Base-by-base conservation (phyloP, 2,329 filamentous ascomycete genomes). In the Ceratocystis ficicola region DNA sequence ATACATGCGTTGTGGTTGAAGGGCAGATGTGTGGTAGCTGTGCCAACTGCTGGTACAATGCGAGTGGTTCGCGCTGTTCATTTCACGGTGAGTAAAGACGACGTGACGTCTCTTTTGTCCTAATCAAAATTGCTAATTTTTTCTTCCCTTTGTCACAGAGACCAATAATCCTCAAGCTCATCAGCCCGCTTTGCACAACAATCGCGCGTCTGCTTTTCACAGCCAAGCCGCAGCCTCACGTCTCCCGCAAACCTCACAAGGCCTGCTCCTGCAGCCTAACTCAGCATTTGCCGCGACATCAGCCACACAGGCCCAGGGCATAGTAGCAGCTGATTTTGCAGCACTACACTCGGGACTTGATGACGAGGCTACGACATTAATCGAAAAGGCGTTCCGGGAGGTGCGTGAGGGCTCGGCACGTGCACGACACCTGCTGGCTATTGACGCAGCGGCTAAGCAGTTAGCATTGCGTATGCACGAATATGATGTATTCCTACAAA, bases 21-120 rank as follows among this genome's bases (percentile, higher is more conserved):
- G 82, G 82, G 1, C 80, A 83, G 71, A 81, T 85, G 80, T 84
- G 81, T 67, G 82, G 83, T 8, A 83, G 81, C 70, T 85, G 83
- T 68, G 79, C 82, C 66, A 85, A 85, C 70, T 85, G 83, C 71
- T 85, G 83, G 82, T 85, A 82, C 72, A 85, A 85, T 66, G 82
- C 82, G 6, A 83, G 81, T 63, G 82, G 82, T 8, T 78, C 81
- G 8, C 74, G 82, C 63, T 85, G 83, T 68, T 84, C 81, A 15
- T 85, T 84, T 70, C 83, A 84, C 67, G 81, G 82, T 84, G 74
- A 69, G 79, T 72, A 36, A 48, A 10, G 41, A 52, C 36, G 48
- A 22, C 7, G n/a, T 20, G 48, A 22, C 7, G n/a, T 20, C n/a
- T 25, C n/a, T n/a, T 20, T n/a, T n/a, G 22, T n/a, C n/a, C 48